Base-by-base conservation (phyloP, 129 eudicot genomes). In the Pulicaria dysenterica region DNA sequence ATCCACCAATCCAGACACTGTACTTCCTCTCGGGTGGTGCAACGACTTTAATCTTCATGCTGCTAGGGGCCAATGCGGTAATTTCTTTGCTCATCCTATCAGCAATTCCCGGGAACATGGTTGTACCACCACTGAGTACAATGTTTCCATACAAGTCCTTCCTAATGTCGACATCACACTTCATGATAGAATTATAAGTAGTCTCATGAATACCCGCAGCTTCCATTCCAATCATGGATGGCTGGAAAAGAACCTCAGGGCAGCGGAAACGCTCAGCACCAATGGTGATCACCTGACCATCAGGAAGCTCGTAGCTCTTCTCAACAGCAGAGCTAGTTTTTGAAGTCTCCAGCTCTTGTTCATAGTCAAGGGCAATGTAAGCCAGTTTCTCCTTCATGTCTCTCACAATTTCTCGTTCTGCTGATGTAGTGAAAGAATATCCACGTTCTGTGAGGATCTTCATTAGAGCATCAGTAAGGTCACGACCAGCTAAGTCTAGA, bases 11-110 rank as follows among this genome's bases (percentile, higher is more conserved):
- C 91, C 91, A 86, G 57, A 83, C 91, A 83, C 91, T 86, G 38
- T 86, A 86, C 76, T 86, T 86, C 91, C 91, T 86, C 57, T 86
- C 91, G 7, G 91, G 91, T 8, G 91, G 91, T 13, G 91, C 91
- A 5, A 86, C 87, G 15, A 83, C 91, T 72, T 83, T 85, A 19
- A 85, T 85, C 82, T 85, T 85, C 90, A 85, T 85, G 84, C 86
- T 79, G 45, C 84, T 82, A 5, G 87, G 87, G 31, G 90, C 91
- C 44, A 85, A 69, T 0, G 87, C 87, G 0, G 87, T 83, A 47
- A 86, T 86, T 46, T 86, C 91, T 67, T 86, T 86, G 67, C 91
- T 86, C 87, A 86, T 86, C 75, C 87, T 80, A 68, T 86, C 91
- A 47, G 85, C 91, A 64, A 86, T 81, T 4, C 89, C 89, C 6